Conservation (phyloP, 2,329 filamentous ascomycete species). For the Balansia obtecta region DNA sequence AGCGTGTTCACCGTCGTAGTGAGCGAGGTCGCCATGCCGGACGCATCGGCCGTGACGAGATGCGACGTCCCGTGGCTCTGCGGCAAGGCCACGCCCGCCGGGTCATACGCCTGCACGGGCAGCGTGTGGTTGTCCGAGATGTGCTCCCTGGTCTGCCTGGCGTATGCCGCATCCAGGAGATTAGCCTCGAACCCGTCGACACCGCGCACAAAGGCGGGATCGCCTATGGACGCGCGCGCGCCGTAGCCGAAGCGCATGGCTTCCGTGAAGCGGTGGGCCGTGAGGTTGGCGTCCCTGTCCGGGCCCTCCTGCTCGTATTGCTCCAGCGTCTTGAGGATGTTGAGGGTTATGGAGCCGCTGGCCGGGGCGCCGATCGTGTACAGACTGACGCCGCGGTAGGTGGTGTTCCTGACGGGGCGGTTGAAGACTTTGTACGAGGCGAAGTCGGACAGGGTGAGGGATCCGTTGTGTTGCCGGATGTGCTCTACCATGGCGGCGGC, state of each 20-base stretch:
- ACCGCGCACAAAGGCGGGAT: constrained; percentile 60
- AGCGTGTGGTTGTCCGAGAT: constrained; percentile 65
- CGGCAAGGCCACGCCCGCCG: constrained; percentile 49
- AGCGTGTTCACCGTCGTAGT: constrained; percentile 84
- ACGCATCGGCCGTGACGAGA: constrained; percentile 56
- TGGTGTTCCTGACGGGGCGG: constrained; percentile 49
- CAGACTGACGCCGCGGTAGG: constrained; percentile 60
- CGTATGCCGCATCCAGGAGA: constrained; percentile 53
- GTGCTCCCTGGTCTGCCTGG: constrained; percentile 44
- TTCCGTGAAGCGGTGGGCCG: constrained; percentile 74
- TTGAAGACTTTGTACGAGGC: constrained; percentile 56
- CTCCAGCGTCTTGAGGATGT: constrained; percentile 71
- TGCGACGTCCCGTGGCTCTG: constrained; percentile 66
- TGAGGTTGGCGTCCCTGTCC: constrained; percentile 48
- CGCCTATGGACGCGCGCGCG: constrained; percentile 64
- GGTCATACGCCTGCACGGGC: constrained; percentile 63
- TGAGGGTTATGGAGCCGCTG: constrained; percentile 63
- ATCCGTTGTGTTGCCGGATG: constrained; percentile 61
- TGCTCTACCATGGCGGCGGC: constrained; percentile 62
- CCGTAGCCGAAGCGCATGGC: constrained; percentile 85
- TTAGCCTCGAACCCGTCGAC: constrained; percentile 50
- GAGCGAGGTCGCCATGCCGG: constrained; percentile 64
- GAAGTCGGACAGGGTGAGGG: constrained; percentile 72
- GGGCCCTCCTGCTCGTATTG: constrained; percentile 45
- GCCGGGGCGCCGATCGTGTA: constrained; percentile 61